Base-by-base conservation (phyloP, 257 asterid genomes). In the Solanum pimpinellifolium region DNA sequence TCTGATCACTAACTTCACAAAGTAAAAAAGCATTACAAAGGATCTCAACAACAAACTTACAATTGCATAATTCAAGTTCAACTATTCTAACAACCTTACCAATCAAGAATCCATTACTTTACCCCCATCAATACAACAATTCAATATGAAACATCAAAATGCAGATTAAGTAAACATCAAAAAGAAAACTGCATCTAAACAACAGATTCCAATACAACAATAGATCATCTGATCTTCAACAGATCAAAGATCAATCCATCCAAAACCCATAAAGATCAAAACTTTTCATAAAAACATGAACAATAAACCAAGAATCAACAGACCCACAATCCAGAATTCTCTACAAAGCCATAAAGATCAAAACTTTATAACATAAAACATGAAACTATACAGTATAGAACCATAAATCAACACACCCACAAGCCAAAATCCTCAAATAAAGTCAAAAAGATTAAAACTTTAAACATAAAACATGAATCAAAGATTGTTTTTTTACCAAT, bases 201-300 rank as follows among this genome's bases (percentile, higher is more conserved):
- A 27, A 86, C 86, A 93, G 86, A 91, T 93, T 87, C 83, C 91
- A 86, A 83, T 83, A 76, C 46, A 90, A 81, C 89, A 88, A 91
- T 88, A 89, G 93, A 91, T 80, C 93, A 93, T 91, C 91, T 76
- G 92, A 92, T 91, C 91, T 89, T 89, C 14, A 88, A 89, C 93
- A 93, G 98, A 96, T 95, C 96, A 89, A 92, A 90, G 93, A 90
- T 87, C 90, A 89, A 89, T 86, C 89, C 88, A 91, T 89, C 93
- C 93, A 86, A 90, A 92, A 89, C 88, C 35, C 83, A 90, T 6
- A 87, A 92, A 81, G 85, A 81, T 81, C 70, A 81, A 49, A 47
- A 81, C 46, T 49, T 81, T 49, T 90, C 5, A 31, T 25, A 14
- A 80, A 80, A 80, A 80, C 69, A 80, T 16, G 11, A 78, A 44